Base-by-base conservation (phyloP, 352 stramenopile species). In the Saprolegnia parasitica region DNA sequence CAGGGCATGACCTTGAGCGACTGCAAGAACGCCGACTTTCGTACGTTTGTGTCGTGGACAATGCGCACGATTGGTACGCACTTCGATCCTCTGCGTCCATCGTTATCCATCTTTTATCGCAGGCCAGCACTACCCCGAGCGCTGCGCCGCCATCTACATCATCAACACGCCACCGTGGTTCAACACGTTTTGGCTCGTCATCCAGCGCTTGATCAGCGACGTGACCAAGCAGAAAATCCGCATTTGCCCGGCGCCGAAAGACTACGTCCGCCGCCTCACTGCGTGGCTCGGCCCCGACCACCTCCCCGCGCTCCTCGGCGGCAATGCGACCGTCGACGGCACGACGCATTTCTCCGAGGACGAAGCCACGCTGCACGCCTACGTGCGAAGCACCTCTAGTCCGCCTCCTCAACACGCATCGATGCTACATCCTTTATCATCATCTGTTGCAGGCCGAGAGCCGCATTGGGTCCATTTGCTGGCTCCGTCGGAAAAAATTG, bases 71-170 rank as follows among this genome's bases (percentile, higher is more conserved):
- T 70, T 24, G 63, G 63, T 70, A 62, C 21, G n/a, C 29, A 5
- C 29, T 35, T 35, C 29, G 29, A 35, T 35, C 29, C 29, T 35
- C 29, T 20, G 6, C 6, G 5, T 57, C 23, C n/a, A 21, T 46
- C 10, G 23, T 62, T 70, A 6, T 49, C 4, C 46, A 56, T 60
- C 32, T 5, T 32, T 58, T 10, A 60, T 52, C 29, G 26, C 26
- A 70, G 63, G 63, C 63, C 63, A 61, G 54, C 63, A 70, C 37
- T 70, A 70, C 50, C 63, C 63, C 42, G 63, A 70, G 29, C 63
- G 63, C 16, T 70, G 63, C 39, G 63, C 42, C 21, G 63, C 55
- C 37, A 42, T 70, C 37, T 70, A 70, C 50, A 61, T 70, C n/a
- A 70, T 70, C 63, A 70, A 70, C 54, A 70, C 63, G 8, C 63